phyloP scores from a whole-genome alignment of 2,329 filamentous ascomycete species.

The Alternaria burnsii region DNA sequence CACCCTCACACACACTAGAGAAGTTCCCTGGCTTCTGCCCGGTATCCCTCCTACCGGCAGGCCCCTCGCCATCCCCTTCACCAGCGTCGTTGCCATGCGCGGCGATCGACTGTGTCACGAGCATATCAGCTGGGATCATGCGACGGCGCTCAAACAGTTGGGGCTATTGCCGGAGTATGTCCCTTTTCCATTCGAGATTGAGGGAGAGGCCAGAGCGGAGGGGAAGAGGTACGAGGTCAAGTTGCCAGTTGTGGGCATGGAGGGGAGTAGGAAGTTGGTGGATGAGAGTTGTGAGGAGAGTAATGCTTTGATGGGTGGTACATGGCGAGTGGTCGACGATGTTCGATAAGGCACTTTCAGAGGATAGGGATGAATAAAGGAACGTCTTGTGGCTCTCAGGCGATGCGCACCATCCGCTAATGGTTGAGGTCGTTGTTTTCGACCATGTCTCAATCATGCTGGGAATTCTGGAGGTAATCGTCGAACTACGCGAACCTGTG shows the following conservation, averaged over 20 bases:
- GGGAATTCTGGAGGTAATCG: fast-evolving
- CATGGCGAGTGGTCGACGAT: constrained; percentile 42
- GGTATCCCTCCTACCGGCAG: constrained; percentile 44
- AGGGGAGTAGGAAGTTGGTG: constrained; percentile 62
- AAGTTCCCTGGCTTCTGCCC: constrained; percentile 48
- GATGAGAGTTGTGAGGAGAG: constrained; percentile 60
- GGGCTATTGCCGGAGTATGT: constrained; percentile 72
- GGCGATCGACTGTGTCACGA: constrained; percentile 75
- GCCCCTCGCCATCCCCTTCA: constrained; percentile 67
- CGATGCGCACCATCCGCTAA: no score
- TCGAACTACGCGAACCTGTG: fast-evolving
- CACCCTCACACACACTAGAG: constrained; percentile 43
- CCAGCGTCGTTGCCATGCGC: constrained; percentile 70
- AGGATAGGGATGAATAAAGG: no score
- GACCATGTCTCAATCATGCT: no score
- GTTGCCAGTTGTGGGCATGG: constrained; percentile 67
- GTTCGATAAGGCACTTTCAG: constrained; percentile 3
- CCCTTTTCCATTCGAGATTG: constrained; percentile 60
- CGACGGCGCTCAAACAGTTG: constrained; percentile 67
- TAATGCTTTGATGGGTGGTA: constrained; percentile 64
- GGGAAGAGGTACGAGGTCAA: constrained; percentile 65
- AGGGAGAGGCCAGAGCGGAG: constrained; percentile 41
- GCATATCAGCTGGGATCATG: constrained; percentile 76
- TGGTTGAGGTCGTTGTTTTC: no score
- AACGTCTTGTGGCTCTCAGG: no score